Base-by-base conservation (phyloP, 1,284 basidiomycete species). In the Sporisorium sorghi region DNA sequence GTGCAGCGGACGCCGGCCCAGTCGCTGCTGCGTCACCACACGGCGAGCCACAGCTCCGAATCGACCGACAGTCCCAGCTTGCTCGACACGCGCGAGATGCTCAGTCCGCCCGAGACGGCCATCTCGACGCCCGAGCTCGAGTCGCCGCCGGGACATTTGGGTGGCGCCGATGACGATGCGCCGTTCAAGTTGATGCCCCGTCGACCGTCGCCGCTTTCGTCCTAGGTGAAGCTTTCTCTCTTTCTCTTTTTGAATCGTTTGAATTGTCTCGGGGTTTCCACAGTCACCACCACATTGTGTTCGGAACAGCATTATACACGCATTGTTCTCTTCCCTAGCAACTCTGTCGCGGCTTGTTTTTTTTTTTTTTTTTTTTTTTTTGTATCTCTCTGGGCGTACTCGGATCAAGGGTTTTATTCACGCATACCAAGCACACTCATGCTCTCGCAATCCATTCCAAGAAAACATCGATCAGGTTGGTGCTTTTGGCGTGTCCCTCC, bases 71-170 rank as follows among this genome's bases (percentile, higher is more conserved):
- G 53, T 17, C 48, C 61, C 3, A 65, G 61, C 33, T 17, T 65
- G 35, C 50, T 59, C 37, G 66, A 69, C 28, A 63, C 33, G 12
- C 33, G 47, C 15, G 68, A 64, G 24, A 35, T 60, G 23, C 58
- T 70, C 21, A 65, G 61, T 30, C 68, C 68, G 10, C 48, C 68
- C 3, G 61, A 60, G 26, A 70, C 68, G 2, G 61, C 48, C 10
- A 54, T 70, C 26, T 70, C 68, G 10, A 64, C 68, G 12, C 68
- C 68, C 4, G 68, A 70, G 9, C 23, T 64, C 9, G 68, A 65
- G 19, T 60, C 61, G 15, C 57, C 67, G 6, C 68, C 57, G 3
- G 60, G 46, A 15, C 39, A 49, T 6, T 30, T 54, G 2, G 15
- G 33, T 21, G 19, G 15, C 23, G n/a, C 15, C 0, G 11, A 26